phyloP scores from a whole-genome alignment of 106 monocot species.

The Xerophyta viscosa region DNA sequence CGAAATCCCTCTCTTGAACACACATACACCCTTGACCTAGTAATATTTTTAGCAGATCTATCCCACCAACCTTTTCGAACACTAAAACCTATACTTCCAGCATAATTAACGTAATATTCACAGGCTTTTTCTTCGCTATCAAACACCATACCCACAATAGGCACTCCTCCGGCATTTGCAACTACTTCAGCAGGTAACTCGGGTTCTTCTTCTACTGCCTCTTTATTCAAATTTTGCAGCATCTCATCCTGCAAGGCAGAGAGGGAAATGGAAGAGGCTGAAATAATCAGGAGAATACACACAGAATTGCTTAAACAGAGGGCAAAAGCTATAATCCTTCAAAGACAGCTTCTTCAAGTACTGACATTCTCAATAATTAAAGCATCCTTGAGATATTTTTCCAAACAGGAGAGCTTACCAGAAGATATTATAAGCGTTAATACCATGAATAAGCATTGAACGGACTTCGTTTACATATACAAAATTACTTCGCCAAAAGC shows the following conservation, averaged over 20 bases:
- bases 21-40: conserved; percentile 46
- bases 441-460: too few species aligned
- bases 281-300: too few species aligned
- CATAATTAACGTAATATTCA: conserved; percentile 56
- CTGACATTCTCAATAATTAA: too few species aligned
- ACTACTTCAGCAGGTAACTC: conserved; percentile 49
- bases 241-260: conserved; percentile 1
- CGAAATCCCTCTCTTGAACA: conserved; percentile 71
- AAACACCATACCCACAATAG: conserved; percentile 67
- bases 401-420: too few species aligned
- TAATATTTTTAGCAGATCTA: conserved; percentile 50
- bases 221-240: conserved; percentile 21
- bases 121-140: conserved; percentile 69
- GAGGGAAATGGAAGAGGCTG: too few species aligned
- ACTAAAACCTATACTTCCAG: conserved; percentile 59
- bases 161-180: conserved; percentile 56
- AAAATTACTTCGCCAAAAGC: too few species aligned
- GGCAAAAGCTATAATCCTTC: too few species aligned
- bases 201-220: conserved; percentile 27
- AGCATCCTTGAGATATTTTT: too few species aligned
- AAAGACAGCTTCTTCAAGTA: too few species aligned
- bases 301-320: too few species aligned
- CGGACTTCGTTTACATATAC: too few species aligned
- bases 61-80: conserved; percentile 69
- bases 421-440: too few species aligned